Evolutionary conservation across 176 grass and related monocot genomes (phyloP), one percentile per base, ranked within the genome.

Genomic region (Poa annua): DNA sequence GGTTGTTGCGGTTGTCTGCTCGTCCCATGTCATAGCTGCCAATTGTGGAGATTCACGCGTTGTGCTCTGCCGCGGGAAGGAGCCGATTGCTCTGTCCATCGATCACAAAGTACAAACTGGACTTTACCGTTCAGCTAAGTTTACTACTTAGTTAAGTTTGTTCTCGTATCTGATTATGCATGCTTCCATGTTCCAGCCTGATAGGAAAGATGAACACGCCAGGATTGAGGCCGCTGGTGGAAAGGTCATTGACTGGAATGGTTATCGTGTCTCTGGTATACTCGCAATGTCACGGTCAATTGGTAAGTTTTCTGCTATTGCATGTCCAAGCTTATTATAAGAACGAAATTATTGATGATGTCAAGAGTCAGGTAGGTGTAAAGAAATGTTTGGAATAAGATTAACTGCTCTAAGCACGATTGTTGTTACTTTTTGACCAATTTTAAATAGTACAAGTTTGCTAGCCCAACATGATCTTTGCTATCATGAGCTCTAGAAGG

Each of bases 241-340:
- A 66, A 75, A 75, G 68, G 79, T 97, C 81, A 79, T 97, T 81
- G 56, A 89, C 64, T 97, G 91, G 91, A 85, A 91, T 66, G 88
- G 91, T n/a, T 77, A 86, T 76, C 91, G 94, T 21, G 91, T 97
- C 45, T 82, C 78, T 45, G 94, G 89, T 70, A 78, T 91, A 83
- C 94, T 93, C 68, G 91, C 94, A 69, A 91, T 93, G 94, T 93
- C 94, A 77, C 84, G 91, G 19, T 89, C 94, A 52, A 97, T 93
- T 2, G 91, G 93, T 96, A 84, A 57, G 88, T 65, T 63, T n/a
- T 48, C 64, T 54, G 75, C n/a, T 17, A 62, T 54, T 70, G 20
- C 48, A 66, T 16, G 17, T 41, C 66, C 49, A 36, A 25, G 52
- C 44, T 55, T 75, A 63, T 10, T 16, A 15, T 17, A 9, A 73